Percentiles rank a stretch among this genome's conserved stretches.
phyloP scores from a whole-genome alignment of 2,329 filamentous ascomycete genomes.

The Salinomyces thailandicus region DNA sequence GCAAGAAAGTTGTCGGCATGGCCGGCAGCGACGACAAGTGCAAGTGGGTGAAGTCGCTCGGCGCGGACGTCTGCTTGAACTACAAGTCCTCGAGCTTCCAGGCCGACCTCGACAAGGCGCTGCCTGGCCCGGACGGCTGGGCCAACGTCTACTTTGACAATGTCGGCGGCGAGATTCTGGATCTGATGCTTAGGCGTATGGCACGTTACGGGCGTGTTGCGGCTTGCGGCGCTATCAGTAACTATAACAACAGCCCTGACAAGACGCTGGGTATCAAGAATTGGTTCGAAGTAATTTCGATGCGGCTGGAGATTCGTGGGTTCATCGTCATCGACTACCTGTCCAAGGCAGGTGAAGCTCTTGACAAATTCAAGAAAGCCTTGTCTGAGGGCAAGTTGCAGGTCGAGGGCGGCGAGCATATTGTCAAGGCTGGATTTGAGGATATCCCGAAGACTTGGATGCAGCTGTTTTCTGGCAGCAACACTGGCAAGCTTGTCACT shows the following conservation, averaged over 20 bases:
- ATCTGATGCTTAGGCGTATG: conserved; percentile 54
- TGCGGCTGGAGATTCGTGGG: conserved; percentile 24
- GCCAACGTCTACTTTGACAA: conserved; percentile 53
- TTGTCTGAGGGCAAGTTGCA: conserved; percentile 37
- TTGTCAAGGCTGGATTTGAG: conserved; percentile 39
- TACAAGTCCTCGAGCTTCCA: conserved; percentile 57
- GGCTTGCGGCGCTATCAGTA: conserved; percentile 60
- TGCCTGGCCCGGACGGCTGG: conserved; percentile 22
- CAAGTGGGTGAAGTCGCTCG: conserved; percentile 51
- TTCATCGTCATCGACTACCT: conserved; percentile 27
- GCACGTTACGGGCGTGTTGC: conserved; percentile 53
- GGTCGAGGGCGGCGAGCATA: conserved; percentile 36
- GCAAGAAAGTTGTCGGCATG: conserved; percentile 53
- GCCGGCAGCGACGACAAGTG: conserved; percentile 59
- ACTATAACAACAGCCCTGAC: conserved; percentile 51
- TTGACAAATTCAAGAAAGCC: conserved; percentile 19
- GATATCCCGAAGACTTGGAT: conserved; percentile 41
- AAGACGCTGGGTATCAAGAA: conserved; percentile 25
- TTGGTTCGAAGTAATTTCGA: conserved; percentile 28
- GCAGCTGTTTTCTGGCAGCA: conserved; percentile 37
- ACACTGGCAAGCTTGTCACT: conserved; percentile 11
- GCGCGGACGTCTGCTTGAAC: conserved; percentile 58
- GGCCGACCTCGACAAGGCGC: conserved; percentile 50
- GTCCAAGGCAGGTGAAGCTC: conserved; percentile 13
- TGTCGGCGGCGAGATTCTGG: conserved; percentile 51